Percentiles rank a stretch among this genome's conserved stretches.
Conservation (phyloP, 1,139 yeast genomes). For the Suhomyces bokatorum region DNA sequence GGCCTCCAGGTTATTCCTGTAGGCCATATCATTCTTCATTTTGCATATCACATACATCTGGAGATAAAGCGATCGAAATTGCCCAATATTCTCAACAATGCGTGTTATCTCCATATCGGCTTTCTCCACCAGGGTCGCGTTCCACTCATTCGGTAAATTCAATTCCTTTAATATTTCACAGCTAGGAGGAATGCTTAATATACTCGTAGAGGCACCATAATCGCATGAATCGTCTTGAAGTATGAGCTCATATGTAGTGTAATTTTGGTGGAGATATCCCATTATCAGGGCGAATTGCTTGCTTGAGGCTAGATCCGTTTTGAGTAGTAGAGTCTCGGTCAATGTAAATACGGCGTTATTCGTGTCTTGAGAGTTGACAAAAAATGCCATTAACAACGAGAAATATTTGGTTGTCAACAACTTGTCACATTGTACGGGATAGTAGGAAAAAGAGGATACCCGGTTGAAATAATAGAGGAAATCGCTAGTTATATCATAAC, state of each 20-base stretch:
- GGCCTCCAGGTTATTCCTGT: too few relatives aligned
- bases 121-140: not conserved
- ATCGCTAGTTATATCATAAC: constrained; percentile 1
- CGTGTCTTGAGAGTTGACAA: constrained; percentile 3
- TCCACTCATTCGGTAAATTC: not conserved
- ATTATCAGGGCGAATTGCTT: constrained; percentile 9
- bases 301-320: constrained; percentile 8
- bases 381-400: constrained; percentile 9
- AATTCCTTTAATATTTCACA: not conserved
- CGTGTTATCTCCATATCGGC: not conserved
- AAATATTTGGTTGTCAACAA: constrained; percentile 6
- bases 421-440: not conserved
- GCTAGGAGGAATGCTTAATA: not conserved
- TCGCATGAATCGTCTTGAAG: not conserved
- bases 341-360: constrained; percentile 11
- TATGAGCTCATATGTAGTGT: constrained; percentile 3
- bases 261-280: constrained; percentile 9
- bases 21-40: constrained; percentile 1
- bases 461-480: not conserved
- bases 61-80: constrained; percentile 2
- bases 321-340: constrained; percentile 8
- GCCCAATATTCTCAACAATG: constrained; percentile 4
- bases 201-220: not conserved
- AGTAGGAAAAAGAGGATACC: not conserved
- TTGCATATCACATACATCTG: constrained; percentile 8